Evolutionary conservation across 1,284 basidiomycete genomes (phyloP).

Genomic region (Ustilago bromivora): DNA sequence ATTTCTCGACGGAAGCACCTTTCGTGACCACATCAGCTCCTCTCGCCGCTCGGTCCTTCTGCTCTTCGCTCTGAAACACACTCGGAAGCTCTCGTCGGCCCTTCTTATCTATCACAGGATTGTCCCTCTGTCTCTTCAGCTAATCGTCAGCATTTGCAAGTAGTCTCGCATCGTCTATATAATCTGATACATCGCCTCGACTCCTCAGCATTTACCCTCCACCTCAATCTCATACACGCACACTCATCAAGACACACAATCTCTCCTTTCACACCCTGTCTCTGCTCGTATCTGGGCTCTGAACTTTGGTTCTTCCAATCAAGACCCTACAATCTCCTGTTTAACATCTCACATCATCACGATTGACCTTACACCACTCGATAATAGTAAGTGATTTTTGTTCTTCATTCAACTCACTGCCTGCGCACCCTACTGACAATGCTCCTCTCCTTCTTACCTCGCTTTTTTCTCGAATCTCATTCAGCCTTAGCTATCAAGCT

Average conservation of each 20-base stretch:
- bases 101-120: not conserved
- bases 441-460: not conserved
- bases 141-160: conserved; percentile 8
- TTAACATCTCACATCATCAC: not conserved
- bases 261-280: conserved; percentile 6
- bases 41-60: conserved; percentile 3
- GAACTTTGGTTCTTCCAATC: not conserved
- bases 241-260: conserved; percentile 4
- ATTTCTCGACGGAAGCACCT: conserved; percentile 8
- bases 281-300: conserved; percentile 1
- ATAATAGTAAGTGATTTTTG: not conserved
- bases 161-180: conserved; percentile 23
- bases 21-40: conserved; percentile 3
- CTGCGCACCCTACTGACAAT: not conserved
- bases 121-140: conserved; percentile 1
- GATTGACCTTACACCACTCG: not conserved
- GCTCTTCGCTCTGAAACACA: not conserved
- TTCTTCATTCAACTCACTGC: not conserved
- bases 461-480: not conserved
- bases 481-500: not conserved
- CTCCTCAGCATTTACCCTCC: conserved; percentile 10
- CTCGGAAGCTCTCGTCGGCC: conserved; percentile 8
- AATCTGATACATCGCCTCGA: not conserved
- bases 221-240: conserved; percentile 1
- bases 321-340: not conserved